Conservation (phyloP, 2,329 filamentous ascomycete genomes). For the Ustulina deusta region DNA sequence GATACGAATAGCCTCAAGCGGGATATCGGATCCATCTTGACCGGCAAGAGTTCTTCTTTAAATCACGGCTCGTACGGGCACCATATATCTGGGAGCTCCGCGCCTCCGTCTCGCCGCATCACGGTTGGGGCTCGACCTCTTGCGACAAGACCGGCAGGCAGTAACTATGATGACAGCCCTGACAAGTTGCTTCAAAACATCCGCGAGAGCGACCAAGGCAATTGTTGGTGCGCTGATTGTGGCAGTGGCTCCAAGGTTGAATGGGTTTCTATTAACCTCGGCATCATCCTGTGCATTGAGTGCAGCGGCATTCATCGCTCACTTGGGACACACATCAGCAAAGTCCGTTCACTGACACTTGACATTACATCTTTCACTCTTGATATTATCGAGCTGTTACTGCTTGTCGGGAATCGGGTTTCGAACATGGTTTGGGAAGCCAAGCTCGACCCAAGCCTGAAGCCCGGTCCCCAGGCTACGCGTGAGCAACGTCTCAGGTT, state of each 20-base stretch:
- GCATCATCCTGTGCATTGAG: constrained; percentile 96
- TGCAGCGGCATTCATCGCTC: constrained; percentile 98
- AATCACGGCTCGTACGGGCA: constrained; percentile 63
- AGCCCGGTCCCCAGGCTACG: constrained; percentile 81
- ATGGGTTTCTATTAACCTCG: constrained; percentile 98
- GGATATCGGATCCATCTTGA: constrained; percentile 92
- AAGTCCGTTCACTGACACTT: constrained; percentile 92
- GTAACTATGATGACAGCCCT: constrained; percentile 82
- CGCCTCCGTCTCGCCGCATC: constrained; percentile 80
- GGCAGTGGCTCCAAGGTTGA: constrained; percentile 92
- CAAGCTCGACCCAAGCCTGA: constrained; percentile 77
- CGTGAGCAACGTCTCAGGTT: constrained; percentile 93
- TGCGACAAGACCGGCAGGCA: constrained; percentile 75
- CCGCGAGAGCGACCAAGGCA: constrained; percentile 90
- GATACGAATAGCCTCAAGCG: constrained; percentile 73
- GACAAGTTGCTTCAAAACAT: constrained; percentile 88
- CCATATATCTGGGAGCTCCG: constrained; percentile 61
- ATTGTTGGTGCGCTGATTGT: constrained; percentile 94
- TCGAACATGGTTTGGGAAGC: constrained; percentile 98
- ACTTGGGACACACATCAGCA: constrained; percentile 96
- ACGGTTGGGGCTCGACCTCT: constrained; percentile 90
- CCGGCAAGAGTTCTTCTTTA: constrained; percentile 86
- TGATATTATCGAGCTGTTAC: constrained; percentile 93
- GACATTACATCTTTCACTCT: constrained; percentile 97
- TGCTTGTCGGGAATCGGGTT: constrained; percentile 91